phyloP scores from a whole-genome alignment of 352 stramenopile species.

The Saprolegnia diclina region DNA sequence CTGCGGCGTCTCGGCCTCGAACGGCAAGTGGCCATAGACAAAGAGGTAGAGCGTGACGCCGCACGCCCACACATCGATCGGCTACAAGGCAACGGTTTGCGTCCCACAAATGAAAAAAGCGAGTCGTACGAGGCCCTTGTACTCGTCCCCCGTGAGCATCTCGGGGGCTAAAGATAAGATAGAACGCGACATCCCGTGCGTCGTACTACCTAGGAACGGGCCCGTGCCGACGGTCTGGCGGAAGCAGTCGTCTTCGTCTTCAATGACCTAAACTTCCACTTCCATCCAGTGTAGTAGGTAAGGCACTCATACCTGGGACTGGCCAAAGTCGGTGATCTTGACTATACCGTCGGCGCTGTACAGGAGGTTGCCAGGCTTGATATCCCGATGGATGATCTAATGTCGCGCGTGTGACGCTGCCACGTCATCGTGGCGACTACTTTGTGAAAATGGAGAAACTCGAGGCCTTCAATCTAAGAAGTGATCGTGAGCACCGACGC shows the following conservation, averaged over 20 bases:
- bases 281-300: neutral
- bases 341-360: constrained; percentile 56
- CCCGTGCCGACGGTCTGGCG: constrained; percentile 68
- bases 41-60: constrained; percentile 97
- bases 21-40: constrained; percentile 90
- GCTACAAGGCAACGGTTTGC: too few relatives aligned
- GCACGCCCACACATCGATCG: constrained; percentile 93
- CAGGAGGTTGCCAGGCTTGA: constrained; percentile 74
- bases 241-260: constrained; percentile 62
- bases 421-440: constrained; percentile 33
- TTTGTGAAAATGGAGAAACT: constrained; percentile 80
- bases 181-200: neutral
- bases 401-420: neutral
- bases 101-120: too few relatives aligned
- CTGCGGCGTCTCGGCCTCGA: constrained; percentile 82
- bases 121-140: constrained; percentile 40
- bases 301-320: constrained; percentile 51
- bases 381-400: constrained; percentile 75
- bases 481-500: constrained; percentile 32
- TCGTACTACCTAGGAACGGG: constrained; percentile 55
- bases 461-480: constrained; percentile 67
- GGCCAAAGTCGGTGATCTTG: constrained; percentile 76
- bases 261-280: constrained; percentile 44
- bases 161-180: constrained; percentile 42
- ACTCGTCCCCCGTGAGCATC: constrained; percentile 73